Evolutionary conservation across 73 alveolate species (phyloP).

Genomic region (Uronychia setigera): DNA sequence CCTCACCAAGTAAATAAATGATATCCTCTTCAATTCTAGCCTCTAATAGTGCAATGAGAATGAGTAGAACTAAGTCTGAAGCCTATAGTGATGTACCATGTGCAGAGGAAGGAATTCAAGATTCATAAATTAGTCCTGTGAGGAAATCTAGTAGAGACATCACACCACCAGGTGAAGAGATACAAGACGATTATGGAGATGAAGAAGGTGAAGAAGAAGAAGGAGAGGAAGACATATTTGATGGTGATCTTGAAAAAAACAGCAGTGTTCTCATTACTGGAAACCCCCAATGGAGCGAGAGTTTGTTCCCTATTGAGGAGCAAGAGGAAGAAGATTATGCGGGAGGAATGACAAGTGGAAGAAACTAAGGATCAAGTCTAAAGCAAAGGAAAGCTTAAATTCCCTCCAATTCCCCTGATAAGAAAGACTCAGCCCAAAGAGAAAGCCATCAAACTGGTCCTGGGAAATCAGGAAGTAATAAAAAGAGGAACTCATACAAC

Average conservation of each 20-base stretch:
- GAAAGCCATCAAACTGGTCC: not conserved
- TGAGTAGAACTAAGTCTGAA: too few species aligned
- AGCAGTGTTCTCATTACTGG: not conserved
- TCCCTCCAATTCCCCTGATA: too few species aligned
- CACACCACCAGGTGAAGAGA: too few species aligned
- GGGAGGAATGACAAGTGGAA: not conserved
- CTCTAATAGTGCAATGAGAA: too few species aligned
- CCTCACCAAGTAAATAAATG: too few species aligned
- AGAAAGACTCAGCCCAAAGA: not conserved
- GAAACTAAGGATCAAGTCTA: not conserved
- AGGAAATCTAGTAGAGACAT: too few species aligned
- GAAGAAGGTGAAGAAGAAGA: not conserved
- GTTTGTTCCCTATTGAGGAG: not conserved
- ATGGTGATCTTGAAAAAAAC: not conserved
- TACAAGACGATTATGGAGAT: too few species aligned
- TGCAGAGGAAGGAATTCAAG: too few species aligned
- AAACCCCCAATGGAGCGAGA: not conserved
- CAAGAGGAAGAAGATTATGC: not conserved
- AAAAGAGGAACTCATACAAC: not conserved
- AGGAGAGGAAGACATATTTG: not conserved
- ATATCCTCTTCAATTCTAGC: too few species aligned
- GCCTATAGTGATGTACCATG: too few species aligned
- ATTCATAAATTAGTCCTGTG: too few species aligned
- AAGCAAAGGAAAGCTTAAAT: not conserved
- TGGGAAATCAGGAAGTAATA: not conserved